These are phyloP conservation scores for Aspergillus hiratsukae DNA, from an alignment of 2,329 filamentous ascomycete genomes.

Conservation along the genomic window DNA sequence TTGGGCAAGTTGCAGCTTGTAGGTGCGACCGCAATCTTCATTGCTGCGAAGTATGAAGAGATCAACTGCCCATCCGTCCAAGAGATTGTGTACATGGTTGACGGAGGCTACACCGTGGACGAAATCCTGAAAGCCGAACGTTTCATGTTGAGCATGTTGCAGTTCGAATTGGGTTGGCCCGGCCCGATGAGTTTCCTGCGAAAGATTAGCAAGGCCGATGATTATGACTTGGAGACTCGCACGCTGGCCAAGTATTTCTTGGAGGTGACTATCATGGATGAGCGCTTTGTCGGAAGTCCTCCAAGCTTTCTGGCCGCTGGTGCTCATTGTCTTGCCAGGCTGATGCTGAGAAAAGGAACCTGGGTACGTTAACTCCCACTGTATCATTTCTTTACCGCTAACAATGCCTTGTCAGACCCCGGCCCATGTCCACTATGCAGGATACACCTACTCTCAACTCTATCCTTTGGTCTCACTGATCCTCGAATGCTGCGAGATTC, in stretches of 20 bases:
- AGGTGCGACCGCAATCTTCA: slow-evolving; percentile 89
- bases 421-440: slow-evolving; percentile 85
- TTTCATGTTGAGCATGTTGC: slow-evolving; percentile 95
- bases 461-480: slow-evolving; percentile 72
- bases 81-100: slow-evolving; percentile 98
- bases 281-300: slow-evolving; percentile 87
- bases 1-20: slow-evolving; percentile 93
- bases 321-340: slow-evolving; percentile 82
- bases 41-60: slow-evolving; percentile 97
- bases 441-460: slow-evolving; percentile 84
- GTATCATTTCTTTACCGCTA: slow-evolving; percentile 11
- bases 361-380: slow-evolving; percentile 64
- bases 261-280: slow-evolving; percentile 95
- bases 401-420: slow-evolving; percentile 55
- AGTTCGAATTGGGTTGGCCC: slow-evolving; percentile 96
- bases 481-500: slow-evolving; percentile 79
- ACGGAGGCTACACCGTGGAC: slow-evolving; percentile 79
- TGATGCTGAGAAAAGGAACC: slow-evolving; percentile 84
- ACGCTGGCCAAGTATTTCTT: slow-evolving; percentile 97
- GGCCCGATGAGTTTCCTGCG: slow-evolving; percentile 98
- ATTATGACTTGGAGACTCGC: slow-evolving; percentile 92
- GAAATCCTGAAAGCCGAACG: slow-evolving; percentile 96
- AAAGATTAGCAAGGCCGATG: slow-evolving; percentile 95
- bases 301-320: slow-evolving; percentile 89
- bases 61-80: slow-evolving; percentile 94